These are phyloP conservation scores for Gossypium aridum DNA, from an alignment of 441 rosid species.

Conservation along the genomic window DNA sequence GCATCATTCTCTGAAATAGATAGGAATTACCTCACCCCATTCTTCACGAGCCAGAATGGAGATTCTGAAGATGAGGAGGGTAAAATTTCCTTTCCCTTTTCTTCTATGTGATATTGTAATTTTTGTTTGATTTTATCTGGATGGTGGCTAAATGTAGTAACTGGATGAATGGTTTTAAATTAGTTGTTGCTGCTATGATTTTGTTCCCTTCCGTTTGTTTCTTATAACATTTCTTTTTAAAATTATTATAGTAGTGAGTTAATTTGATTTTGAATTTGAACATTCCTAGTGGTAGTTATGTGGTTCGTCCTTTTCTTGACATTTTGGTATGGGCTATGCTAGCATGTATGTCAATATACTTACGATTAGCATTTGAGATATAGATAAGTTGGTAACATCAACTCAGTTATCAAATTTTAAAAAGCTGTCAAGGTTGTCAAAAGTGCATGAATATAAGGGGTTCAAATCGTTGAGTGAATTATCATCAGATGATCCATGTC, in stretches of 20 bases:
- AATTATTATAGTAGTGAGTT: background rate
- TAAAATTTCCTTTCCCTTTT: slow-evolving; percentile 18
- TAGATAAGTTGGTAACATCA: background rate
- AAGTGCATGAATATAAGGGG: background rate
- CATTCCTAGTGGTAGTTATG: background rate
- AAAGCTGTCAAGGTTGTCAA: background rate
- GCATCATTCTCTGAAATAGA: slow-evolving; percentile 85
- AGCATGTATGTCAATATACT: background rate
- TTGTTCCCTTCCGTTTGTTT: background rate
- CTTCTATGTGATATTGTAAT: background rate
- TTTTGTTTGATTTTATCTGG: background rate
- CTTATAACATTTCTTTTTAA: background rate
- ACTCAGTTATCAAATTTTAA: background rate
- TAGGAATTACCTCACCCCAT: slow-evolving; percentile 90
- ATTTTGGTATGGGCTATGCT: background rate
- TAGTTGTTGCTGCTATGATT: background rate
- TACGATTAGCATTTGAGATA: background rate
- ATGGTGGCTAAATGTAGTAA: background rate
- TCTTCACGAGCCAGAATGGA: slow-evolving; percentile 90
- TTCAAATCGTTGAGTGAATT: background rate
- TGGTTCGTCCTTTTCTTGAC: background rate
- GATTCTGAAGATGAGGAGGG: slow-evolving; percentile 53
- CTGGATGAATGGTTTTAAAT: background rate
- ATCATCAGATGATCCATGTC: background rate
- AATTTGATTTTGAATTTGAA: background rate